Conservation (phyloP, 176 grass and related monocot species). For the Oryza officinalis region DNA sequence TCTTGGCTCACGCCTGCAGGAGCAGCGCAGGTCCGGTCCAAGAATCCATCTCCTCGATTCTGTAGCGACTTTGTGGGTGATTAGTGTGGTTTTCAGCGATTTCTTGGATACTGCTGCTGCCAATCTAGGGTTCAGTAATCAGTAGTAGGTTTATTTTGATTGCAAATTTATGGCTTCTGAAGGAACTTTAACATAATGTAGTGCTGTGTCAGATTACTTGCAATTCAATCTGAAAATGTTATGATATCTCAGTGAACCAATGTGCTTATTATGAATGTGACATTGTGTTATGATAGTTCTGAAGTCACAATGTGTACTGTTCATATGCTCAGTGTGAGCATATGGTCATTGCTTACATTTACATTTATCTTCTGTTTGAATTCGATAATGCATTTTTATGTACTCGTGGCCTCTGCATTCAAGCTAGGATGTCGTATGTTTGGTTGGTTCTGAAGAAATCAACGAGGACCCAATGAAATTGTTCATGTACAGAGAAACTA, state of each 20-base stretch:
- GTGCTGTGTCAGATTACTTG: background rate
- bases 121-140: background rate
- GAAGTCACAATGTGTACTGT: background rate
- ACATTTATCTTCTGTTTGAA: background rate
- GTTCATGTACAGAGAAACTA: background rate
- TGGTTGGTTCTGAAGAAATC: too few relatives aligned
- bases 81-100: background rate
- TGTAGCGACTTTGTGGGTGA: background rate
- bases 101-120: background rate
- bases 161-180: background rate
- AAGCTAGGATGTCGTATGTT: background rate
- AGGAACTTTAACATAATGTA: background rate
- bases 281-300: background rate
- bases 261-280: too few relatives aligned
- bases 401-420: background rate
- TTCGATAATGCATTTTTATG: background rate
- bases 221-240: background rate
- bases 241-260: background rate
- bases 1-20: slow-evolving; percentile 58
- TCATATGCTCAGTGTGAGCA: background rate
- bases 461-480: background rate
- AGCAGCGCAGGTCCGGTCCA: slow-evolving; percentile 52
- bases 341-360: background rate
- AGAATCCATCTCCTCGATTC: background rate
- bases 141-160: background rate